Base-by-base conservation (phyloP, 2,329 filamentous ascomycete species). In the Nigrospora osmanthi region DNA sequence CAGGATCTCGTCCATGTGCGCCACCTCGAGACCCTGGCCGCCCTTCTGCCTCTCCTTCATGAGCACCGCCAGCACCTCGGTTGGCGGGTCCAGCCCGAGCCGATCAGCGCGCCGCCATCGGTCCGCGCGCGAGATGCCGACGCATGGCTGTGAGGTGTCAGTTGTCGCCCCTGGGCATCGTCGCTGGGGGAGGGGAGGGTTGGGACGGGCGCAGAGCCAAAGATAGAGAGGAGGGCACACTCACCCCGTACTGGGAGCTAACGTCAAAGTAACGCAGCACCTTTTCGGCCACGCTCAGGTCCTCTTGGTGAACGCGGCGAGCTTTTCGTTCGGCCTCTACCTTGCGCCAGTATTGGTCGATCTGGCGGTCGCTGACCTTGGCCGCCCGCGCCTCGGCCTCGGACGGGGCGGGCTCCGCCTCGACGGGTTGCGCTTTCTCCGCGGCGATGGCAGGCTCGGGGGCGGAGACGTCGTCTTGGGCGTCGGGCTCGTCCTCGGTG, bases 241-340 rank as follows among this genome's bases (percentile, higher is more conserved):
- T 71, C 80, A 95, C 89, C 46, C 93, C 93, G 63, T 87, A 98
- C 58, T 95, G 87, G 48, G 79, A 87, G 58, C 84, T 93, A 53
- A 95, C 85, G 62, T 98, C 93, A 66, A 93, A 98, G 62, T 95
- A 87, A 51, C 91, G 75, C 57, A 97, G 66, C 23, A 97, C 81
- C 71, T 91, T 95, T 73, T 97, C 90, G 45, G 85, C 75, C 38
- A 86, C 53, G 11, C 72, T 76, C 54, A 97, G 60, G 3, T 74
- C 83, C 55, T 83, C 66, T 66, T 95, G 89, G 58, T 97, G 93
- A 33, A 95, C 81, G 55, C 85, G 71, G 36, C 78, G 77, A 15
- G 87, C 79, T 47, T 73, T 75, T 54, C 88, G 75, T 56, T 81
- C 74, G 35, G 70, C 69, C 69, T 95, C 88, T 52, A 91, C 80